Evolutionary conservation across 1,284 basidiomycete species (phyloP).

Genomic region (Heterobasidion irregulare): DNA sequence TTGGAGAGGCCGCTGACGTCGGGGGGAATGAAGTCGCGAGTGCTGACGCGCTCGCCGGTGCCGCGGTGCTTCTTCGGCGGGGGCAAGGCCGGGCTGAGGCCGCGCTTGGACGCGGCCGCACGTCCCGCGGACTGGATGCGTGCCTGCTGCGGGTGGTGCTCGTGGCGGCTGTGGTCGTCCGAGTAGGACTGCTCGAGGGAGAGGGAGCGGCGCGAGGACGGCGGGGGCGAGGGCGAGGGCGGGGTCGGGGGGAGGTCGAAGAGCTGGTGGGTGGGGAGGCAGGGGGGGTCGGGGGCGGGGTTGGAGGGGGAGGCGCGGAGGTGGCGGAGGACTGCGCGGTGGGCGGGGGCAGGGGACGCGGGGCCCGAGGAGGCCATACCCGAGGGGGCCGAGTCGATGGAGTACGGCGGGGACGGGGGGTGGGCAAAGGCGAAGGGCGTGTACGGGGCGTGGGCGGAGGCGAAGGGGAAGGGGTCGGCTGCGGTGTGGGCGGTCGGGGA

Average conservation of each 20-base stretch:
- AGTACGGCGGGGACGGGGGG: slow-evolving; percentile 37
- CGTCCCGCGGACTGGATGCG: slow-evolving; percentile 7
- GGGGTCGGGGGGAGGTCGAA: slow-evolving; percentile 44
- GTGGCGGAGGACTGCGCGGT: slow-evolving; percentile 37
- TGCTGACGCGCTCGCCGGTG: slow-evolving; percentile 56
- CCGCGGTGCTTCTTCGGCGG: slow-evolving; percentile 51
- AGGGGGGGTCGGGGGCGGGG: slow-evolving; percentile 15
- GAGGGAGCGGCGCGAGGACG: slow-evolving; percentile 17
- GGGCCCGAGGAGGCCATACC: slow-evolving; percentile 35
- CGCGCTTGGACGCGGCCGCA: slow-evolving; percentile 23
- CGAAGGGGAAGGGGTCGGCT: slow-evolving; percentile 30
- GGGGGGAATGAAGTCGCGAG: slow-evolving; percentile 80
- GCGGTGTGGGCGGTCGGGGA: slow-evolving; percentile 17
- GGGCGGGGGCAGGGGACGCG: slow-evolving; percentile 38
- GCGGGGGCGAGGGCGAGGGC: slow-evolving; percentile 23
- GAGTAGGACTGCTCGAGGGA: not conserved
- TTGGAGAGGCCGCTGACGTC: slow-evolving; percentile 85
- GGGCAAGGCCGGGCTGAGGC: slow-evolving; percentile 27
- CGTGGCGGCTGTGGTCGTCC: slow-evolving; percentile 3
- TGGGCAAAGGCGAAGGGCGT: slow-evolving; percentile 27
- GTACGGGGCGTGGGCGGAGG: slow-evolving; percentile 29
- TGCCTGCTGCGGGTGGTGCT: slow-evolving; percentile 20
- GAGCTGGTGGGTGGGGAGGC: slow-evolving; percentile 61
- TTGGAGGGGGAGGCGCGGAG: slow-evolving; percentile 12
- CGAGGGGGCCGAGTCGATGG: slow-evolving; percentile 16